phyloP scores from a whole-genome alignment of 257 asterid species.

The Przewalskia tangutica region DNA sequence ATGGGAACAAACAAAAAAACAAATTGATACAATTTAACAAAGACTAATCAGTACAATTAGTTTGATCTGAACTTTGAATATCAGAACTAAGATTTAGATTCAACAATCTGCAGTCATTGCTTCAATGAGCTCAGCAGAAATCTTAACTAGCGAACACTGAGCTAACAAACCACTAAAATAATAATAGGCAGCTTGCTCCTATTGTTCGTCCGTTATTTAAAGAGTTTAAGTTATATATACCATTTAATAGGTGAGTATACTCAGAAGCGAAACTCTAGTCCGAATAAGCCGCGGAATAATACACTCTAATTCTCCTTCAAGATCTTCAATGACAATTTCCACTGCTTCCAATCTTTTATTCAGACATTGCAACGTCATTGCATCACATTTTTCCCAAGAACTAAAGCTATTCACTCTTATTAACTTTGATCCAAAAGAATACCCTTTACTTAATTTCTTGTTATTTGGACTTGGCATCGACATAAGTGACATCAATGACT shows the following conservation, averaged over 20 bases:
- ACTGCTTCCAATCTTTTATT: constrained; percentile 53
- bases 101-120: not conserved
- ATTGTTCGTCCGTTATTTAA: not conserved
- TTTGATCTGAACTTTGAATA: not conserved
- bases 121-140: not conserved
- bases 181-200: not conserved
- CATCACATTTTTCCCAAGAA: constrained; percentile 50
- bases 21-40: not conserved
- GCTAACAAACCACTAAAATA: too few species aligned
- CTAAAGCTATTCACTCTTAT: constrained; percentile 51
- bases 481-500: constrained; percentile 54
- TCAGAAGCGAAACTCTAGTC: constrained; percentile 64
- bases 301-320: constrained; percentile 57
- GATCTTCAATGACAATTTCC: constrained; percentile 45
- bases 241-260: constrained; percentile 35
- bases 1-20: not conserved
- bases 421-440: constrained; percentile 31
- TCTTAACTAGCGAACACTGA: not conserved
- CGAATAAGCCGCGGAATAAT: constrained; percentile 55
- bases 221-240: not conserved
- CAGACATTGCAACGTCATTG: constrained; percentile 20
- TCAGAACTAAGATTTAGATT: not conserved
- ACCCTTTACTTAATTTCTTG: constrained; percentile 32
- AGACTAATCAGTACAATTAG: not conserved
- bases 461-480: constrained; percentile 36